Base-by-base conservation (phyloP, 1,284 basidiomycete species). In the Fomitiporia mediterranea region DNA sequence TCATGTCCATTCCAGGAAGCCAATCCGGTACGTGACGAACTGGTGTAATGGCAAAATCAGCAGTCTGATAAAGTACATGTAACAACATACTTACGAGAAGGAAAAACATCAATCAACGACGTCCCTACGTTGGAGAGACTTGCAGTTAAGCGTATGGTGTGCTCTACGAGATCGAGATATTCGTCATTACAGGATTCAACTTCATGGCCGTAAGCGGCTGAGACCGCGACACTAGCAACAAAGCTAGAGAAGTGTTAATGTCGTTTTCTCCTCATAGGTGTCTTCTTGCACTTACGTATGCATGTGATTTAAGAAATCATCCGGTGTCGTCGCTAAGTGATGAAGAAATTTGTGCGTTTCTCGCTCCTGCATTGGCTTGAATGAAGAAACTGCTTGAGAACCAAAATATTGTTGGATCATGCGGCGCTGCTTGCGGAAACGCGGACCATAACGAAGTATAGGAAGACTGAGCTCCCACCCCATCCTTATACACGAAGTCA, bases 381-480 rank as follows among this genome's bases (percentile, higher is more conserved):
- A 68, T 19, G 58, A 60, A n/a, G 53, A 42, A 4, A 66, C 57
- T 1, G 48, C 40, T 49, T 63, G 62, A 8, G 60, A 52, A 25
- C 53, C 50, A 51, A 69, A 63, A 2, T 64, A 66, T n/a, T 66
- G 62, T 39, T 69, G 68, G 19, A 66, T 63, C 62, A 67, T 63
- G 51, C 63, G 63, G 15, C 69, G 64, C 30, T 67, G 65, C 53
- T 67, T 68, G 17, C 67, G 64, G 60, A 67, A 69, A 9, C 58
- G 59, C 2, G 64, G 63, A 5, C 64, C 66, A 40, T 69, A 70
- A 2, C 57, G 61, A 27, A 63, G 60, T 40, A 64, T 62, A 1
- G 62, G 61, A 17, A 66, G 61, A 17, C 61, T 63, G 30, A 51
- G 57, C 40, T 63, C 58, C 63, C 64, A 64, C 35, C 61, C 62